A percentile compares a stretch with the other conserved stretches of the same genome.
Conservation (phyloP, 176 grass and related monocot species). For the Olyra latifolia region DNA sequence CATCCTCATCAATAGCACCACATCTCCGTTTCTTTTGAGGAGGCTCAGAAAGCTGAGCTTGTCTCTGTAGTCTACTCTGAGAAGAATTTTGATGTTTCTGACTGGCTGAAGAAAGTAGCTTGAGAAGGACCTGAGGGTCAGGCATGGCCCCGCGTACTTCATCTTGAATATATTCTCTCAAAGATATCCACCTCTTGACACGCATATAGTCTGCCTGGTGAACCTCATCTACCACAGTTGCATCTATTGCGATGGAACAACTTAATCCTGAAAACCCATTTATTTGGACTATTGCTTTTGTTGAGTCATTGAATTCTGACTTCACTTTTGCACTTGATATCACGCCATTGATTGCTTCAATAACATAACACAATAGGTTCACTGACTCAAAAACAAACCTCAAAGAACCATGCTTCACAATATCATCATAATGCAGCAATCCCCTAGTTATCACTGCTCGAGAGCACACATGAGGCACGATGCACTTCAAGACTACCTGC, state of each 20-base stretch:
- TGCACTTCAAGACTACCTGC: conserved; percentile 71
- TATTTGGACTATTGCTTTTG: conserved; percentile 26
- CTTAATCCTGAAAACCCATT: conserved; percentile 43
- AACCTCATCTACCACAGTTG: conserved; percentile 25
- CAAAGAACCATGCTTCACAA: conserved; percentile 84
- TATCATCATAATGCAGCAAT: conserved; percentile 78
- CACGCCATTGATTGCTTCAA: conserved; percentile 47
- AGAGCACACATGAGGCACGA: conserved; percentile 62
- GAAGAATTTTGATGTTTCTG: conserved; percentile 51
- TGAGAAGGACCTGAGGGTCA: conserved; percentile 90
- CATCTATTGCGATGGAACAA: conserved; percentile 43
- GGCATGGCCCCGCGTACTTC: conserved; percentile 64
- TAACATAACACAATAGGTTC: conserved; percentile 57
- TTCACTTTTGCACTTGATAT: conserved; percentile 16
- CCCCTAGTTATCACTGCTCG: conserved; percentile 83
- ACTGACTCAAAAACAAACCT: conserved; percentile 77
- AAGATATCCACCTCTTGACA: conserved; percentile 54
- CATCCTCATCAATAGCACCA: conserved; percentile 27
- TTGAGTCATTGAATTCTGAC: conserved; percentile 26
- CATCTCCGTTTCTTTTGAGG: conserved; percentile 61
- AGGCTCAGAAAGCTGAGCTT: conserved; percentile 40
- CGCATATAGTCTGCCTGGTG: conserved; percentile 32
- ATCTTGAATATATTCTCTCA: conserved; percentile 80
- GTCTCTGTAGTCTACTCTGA: conserved; percentile 46
- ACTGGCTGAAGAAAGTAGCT: conserved; percentile 75